phyloP scores from a whole-genome alignment of 257 asterid species.

The Solanum pimpinellifolium region DNA sequence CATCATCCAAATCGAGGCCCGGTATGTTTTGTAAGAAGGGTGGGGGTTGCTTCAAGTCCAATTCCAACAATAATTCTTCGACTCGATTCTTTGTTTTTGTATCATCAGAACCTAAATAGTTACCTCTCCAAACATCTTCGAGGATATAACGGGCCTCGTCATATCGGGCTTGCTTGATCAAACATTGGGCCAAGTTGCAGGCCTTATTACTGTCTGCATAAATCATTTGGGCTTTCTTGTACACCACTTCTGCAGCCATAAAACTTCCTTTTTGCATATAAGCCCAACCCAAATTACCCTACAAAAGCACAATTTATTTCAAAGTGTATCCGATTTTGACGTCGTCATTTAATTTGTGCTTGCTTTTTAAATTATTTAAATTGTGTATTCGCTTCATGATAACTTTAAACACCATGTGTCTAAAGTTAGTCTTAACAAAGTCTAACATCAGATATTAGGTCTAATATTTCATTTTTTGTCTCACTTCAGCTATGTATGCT shows the following conservation, averaged over 20 bases:
- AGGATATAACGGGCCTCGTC: slow-evolving; percentile 51
- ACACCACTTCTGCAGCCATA: slow-evolving; percentile 79
- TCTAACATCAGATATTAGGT: neutral
- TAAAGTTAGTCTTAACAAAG: neutral
- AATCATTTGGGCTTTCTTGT: slow-evolving; percentile 79
- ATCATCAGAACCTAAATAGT: slow-evolving; percentile 56
- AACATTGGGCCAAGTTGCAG: slow-evolving; percentile 62
- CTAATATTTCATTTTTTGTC: neutral
- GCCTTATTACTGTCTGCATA: slow-evolving; percentile 83
- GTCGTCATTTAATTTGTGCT: neutral
- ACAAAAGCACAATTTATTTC: neutral
- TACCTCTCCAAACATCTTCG: slow-evolving; percentile 41
- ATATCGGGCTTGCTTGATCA: slow-evolving; percentile 48
- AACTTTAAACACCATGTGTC: neutral
- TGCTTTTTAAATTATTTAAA: neutral
- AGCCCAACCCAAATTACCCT: slow-evolving; percentile 95
- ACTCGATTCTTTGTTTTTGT: slow-evolving; percentile 39
- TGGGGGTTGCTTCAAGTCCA: slow-evolving; percentile 19
- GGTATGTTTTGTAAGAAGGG: neutral
- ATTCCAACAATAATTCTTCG: slow-evolving; percentile 26
- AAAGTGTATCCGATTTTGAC: neutral
- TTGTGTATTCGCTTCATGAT: neutral
- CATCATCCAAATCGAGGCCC: slow-evolving; percentile 35
- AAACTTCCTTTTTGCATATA: slow-evolving; percentile 73
- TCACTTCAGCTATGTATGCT: neutral